Evolutionary conservation across 306 rosid genomes (phyloP).

Genomic region (apple (Malus domestica)): DNA sequence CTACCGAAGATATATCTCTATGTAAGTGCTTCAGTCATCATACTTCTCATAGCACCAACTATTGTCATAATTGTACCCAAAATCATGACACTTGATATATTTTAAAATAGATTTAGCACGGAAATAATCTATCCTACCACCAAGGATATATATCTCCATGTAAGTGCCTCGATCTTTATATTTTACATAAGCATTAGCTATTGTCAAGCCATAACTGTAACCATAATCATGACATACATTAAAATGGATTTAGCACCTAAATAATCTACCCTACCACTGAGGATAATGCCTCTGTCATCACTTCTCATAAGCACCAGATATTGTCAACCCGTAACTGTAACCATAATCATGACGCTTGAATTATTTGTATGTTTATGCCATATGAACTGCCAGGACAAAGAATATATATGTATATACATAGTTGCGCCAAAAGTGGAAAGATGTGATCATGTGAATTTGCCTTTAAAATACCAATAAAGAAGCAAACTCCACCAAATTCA

Average conservation of each 20-base stretch:
- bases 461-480: slow-evolving; percentile 29
- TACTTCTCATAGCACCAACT: no score
- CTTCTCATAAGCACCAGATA: neutral
- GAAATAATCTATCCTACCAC: no score
- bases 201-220: neutral
- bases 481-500: slow-evolving; percentile 14
- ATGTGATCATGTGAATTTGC: slow-evolving; percentile 20
- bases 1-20: no score
- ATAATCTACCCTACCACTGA: neutral
- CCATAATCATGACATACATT: slow-evolving; percentile 12
- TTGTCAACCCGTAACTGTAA: neutral
- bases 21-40: no score
- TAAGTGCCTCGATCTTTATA: neutral
- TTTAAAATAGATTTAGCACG: no score
- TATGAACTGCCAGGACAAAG: slow-evolving; percentile 17
- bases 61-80: neutral
- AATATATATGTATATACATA: neutral
- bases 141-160: no score
- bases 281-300: neutral
- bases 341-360: slow-evolving; percentile 15
- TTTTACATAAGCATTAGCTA: no score
- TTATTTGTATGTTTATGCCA: slow-evolving; percentile 3
- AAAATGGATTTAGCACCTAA: neutral
- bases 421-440: neutral
- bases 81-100: slow-evolving; percentile 5